Evolutionary conservation across 139 green algal genomes (phyloP), one percentile per base, ranked within the genome.

Genomic region (Auxenochlorella protothecoides): DNA sequence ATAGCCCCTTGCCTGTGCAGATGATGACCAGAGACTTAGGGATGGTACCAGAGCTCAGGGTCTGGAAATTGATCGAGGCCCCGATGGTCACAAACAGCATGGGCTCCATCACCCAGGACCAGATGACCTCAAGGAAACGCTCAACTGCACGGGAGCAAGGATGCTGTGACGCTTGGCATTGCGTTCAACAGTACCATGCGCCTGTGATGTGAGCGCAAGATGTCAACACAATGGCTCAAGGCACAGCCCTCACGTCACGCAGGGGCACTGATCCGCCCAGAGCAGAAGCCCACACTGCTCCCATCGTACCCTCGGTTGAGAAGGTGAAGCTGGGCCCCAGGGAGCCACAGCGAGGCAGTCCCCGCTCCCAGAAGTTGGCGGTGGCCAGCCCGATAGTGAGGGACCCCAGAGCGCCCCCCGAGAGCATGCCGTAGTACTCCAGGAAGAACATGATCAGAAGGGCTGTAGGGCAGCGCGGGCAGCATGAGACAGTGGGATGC

Each of bases 61-160:
- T 76, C 4, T 60, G 52, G 60, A 94, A 90, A 5, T 90, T 68
- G 60, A 93, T 80, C 54, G 76, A 76, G 52, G 78, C 77, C 27
- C 90, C 90, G 44, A 95, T 91, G 10, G 90, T 89, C 54, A 83
- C 83, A 79, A 96, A 96, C 63, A 96, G 81, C 65, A 96, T 78
- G 4, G 90, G 90, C 65, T 88, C 79, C 63, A 79, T 80, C 5
- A 82, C 3, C 72, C 77, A 83, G n/a, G 61, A 69, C 80, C 83
- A 88, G 3, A 84, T 13, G 9, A 74, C 6, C 8, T 61, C 72
- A 51, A 89, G 73, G 52, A 75, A 72, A 59, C 72, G 65, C 75
- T 79, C 74, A 5, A 75, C 74, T 78, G 73, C 16, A 62, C 27
- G 27, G 27, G 53, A 64, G 59, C 59, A 64, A 64, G 12, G 27